Conservation (phyloP, 2,329 filamentous ascomycete genomes). For the Colletotrichum eremochloae region DNA sequence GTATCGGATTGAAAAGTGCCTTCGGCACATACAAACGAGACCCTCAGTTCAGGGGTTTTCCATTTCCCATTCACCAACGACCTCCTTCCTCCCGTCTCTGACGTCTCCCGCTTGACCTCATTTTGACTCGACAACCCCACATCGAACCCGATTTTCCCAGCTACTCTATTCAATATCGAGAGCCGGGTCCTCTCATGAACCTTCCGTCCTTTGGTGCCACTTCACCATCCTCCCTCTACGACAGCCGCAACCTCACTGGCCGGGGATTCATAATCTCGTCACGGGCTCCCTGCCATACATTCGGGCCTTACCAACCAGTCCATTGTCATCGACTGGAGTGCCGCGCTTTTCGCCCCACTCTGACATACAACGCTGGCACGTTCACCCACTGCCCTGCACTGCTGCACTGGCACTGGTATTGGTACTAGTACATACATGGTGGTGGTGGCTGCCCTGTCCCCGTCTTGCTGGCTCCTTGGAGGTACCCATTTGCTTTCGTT, state of each 20-base stretch:
- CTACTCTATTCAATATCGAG: neutral
- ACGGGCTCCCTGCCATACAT: conserved; percentile 31
- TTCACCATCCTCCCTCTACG: conserved; percentile 31
- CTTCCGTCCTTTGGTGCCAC: conserved; percentile 30
- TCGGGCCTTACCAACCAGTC: conserved; percentile 27
- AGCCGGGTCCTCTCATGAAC: conserved; percentile 33
- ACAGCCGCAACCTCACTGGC: conserved; percentile 30
- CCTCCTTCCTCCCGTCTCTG: neutral
- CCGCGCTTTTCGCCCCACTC: conserved; percentile 27
- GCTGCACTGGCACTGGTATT: no score
- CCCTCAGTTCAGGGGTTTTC: neutral
- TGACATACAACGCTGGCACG: conserved; percentile 3
- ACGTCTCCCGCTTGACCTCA: conserved; percentile 8
- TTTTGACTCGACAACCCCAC: conserved; percentile 9
- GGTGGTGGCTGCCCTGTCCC: conserved; percentile 2
- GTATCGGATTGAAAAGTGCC: neutral
- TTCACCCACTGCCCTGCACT: neutral
- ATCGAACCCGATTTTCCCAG: conserved; percentile 25
- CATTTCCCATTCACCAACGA: neutral
- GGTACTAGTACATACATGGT: conserved; percentile 2
- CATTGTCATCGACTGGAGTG: conserved; percentile 16
- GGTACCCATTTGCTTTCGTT: conserved; percentile 1
- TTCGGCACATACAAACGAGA: neutral
- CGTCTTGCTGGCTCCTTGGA: neutral
- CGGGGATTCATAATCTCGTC: conserved; percentile 18